Base-by-base conservation (phyloP, 1,284 basidiomycete species). In the Papiliotrema terrestris region DNA sequence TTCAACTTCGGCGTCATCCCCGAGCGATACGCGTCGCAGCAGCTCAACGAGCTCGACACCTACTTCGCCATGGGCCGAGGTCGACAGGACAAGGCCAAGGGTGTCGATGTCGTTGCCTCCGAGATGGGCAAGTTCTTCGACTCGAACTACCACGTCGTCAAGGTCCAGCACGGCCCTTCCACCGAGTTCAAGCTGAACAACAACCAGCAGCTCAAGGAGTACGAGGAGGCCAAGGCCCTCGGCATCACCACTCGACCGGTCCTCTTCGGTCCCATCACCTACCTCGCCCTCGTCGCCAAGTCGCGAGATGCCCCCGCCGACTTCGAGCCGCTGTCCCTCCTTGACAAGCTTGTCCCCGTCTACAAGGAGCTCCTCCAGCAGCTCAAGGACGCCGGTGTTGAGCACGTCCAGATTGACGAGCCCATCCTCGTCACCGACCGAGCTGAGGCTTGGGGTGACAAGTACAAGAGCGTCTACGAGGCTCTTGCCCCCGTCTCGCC, bases 41-140 rank as follows among this genome's bases (percentile, higher is more conserved):
- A 87, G 62, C 83, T 99, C 54, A 89, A 89, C 45, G 82, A 86
- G 57, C 86, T 98, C 65, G 96, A 99, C 82, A 87, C 93, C 75
- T 97, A 91, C 82, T 97, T 97, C 69, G 75, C 96, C 69, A 94
- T 98, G 90, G 96, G 94, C 61, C 96, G 96, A 81, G 96, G 96
- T 60, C 91, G 94, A 74, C 96, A 99, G 81, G 84, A 80, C 75
- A 78, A 87, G 60, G 88, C 85, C 60, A 75, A 78, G 74, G 87
- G 86, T 64, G 92, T 99, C 69, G 96, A 99, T 80, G 91, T 98
- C 61, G 92, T 92, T 51, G 95, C 95, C 52, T 94, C 86, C 67
- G 95, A 98, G 83, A 98, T 98, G 95, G 96, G 96, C 85, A 97
- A 96, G 80, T 97, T 93, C 92, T 98, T 98, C 79, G 95, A 98